A percentile compares a stretch with the other conserved stretches of the same genome.
Evolutionary conservation across 2,329 filamentous ascomycete genomes (phyloP).

Genomic region (Onygenales sp.): DNA sequence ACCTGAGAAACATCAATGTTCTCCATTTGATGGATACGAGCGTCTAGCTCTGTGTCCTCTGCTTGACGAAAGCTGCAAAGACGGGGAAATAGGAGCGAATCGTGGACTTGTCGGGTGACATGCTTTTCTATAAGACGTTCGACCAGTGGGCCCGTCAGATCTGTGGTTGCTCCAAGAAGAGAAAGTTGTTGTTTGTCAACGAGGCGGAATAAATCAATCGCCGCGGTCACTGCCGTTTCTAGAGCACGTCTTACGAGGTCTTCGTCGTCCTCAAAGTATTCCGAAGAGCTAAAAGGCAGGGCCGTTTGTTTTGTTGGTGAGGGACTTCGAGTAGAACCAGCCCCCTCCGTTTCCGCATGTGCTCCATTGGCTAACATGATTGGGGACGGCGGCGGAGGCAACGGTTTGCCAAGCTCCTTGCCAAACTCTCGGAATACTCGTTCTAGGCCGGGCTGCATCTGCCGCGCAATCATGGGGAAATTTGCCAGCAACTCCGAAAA

Average conservation of each 20-base stretch:
- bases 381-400: conserved; percentile 62
- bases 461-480: conserved; percentile 90
- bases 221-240: conserved; percentile 84
- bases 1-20: conserved; percentile 91
- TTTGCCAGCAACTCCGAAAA: conserved; percentile 84
- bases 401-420: conserved; percentile 70
- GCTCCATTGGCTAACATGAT: conserved; percentile 48
- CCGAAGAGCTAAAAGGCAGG: conserved; percentile 49
- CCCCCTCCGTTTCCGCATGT: conserved; percentile 30
- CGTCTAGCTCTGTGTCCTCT: conserved; percentile 81
- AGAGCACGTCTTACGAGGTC: conserved; percentile 79
- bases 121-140: conserved; percentile 94
- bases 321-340: conserved; percentile 24
- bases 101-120: conserved; percentile 84
- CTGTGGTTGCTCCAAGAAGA: conserved; percentile 81
- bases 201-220: conserved; percentile 89
- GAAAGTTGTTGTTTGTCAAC: conserved; percentile 95
- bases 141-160: conserved; percentile 82
- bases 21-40: conserved; percentile 85
- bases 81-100: conserved; percentile 70
- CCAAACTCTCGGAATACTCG: conserved; percentile 84
- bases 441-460: conserved; percentile 90
- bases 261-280: conserved; percentile 81
- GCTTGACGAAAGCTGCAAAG: conserved; percentile 66
- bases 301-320: conserved; percentile 19